Evolutionary conservation across 148 eudicot species (phyloP).

Genomic region (Dianthus caryophyllus): DNA sequence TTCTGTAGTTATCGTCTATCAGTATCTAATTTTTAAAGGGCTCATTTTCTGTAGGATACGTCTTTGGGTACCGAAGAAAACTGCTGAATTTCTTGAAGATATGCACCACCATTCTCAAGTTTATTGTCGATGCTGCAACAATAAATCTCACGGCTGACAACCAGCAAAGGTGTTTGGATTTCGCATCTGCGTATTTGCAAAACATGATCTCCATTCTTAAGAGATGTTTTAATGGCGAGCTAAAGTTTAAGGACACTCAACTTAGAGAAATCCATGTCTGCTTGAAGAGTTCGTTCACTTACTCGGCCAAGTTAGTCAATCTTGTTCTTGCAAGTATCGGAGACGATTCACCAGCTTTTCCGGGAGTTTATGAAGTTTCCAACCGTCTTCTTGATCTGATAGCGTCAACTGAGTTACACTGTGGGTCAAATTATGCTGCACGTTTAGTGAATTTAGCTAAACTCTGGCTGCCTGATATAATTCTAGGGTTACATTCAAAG

Average conservation of each 20-base stretch:
- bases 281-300: conserved; percentile 72
- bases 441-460: conserved; percentile 47
- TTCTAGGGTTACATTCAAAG: conserved; percentile 61
- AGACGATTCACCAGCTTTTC: conserved; percentile 37
- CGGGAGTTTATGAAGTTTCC: conserved; percentile 44
- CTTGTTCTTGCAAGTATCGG: conserved; percentile 33
- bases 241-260: conserved; percentile 48
- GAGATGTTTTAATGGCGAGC: conserved; percentile 34
- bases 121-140: conserved; percentile 51
- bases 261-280: conserved; percentile 49
- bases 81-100: conserved; percentile 53
- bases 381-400: conserved; percentile 57
- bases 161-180: conserved; percentile 46
- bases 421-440: conserved; percentile 63
- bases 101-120: conserved; percentile 69
- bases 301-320: conserved; percentile 71
- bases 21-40: background rate
- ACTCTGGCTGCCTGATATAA: conserved; percentile 83
- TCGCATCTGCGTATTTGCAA: conserved; percentile 39
- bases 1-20: background rate
- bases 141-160: conserved; percentile 34
- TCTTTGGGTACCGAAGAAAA: conserved; percentile 31
- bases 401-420: conserved; percentile 50
- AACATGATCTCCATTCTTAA: conserved; percentile 46
- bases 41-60: conserved; percentile 34